Evolutionary conservation across 768 basidiomycete genomes (phyloP), one percentile per base, ranked within the genome.

Genomic region (Boletus edulis): DNA sequence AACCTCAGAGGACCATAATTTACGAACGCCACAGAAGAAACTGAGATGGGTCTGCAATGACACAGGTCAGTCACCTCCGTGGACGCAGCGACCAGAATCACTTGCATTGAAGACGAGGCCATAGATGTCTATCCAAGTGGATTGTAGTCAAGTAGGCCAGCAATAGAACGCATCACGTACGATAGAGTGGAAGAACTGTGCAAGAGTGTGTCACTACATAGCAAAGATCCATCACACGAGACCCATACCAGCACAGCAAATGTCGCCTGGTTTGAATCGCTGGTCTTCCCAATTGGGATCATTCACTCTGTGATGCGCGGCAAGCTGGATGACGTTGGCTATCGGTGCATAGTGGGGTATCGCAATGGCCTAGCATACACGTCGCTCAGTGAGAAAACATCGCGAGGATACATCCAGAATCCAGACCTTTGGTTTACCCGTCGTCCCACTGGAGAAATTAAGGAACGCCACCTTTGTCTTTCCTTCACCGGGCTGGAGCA

Each of bases 381-480:
- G 42, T 51, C 24, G 51, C 14, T 44, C 0, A 8, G 7, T 7
- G 29, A 49, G 5, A 42, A 47, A 22, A 17, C 7, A 5, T 27
- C 3, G 43, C 31, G 9, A 24, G 1, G 2, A 13, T 18, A 24
- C 15, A 20, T 18, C n/a, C 11, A 14, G 24, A 42, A 32, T 22
- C 18, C 56, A n/a, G 49, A 83, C 85, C 80, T 90, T 87, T 0
- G 89, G 88, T 56, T 74, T 81, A 1, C 89, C 88, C 3, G 89
- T 91, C 0, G 88, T 91, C 22, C 86, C 86, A 20, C 87, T 88
- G 0, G 87, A 89, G 64, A 89, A 89, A 63, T 78, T 83, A 27
- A 89, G 70, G 56, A 89, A 82, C 0, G 89, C 88, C 14, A 89
- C 64, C 64, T 87, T 90, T 12, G 78, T 84, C 68, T 76, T 86